phyloP scores from a whole-genome alignment of 176 grass and related monocot species.

The Saccharum officinarum region DNA sequence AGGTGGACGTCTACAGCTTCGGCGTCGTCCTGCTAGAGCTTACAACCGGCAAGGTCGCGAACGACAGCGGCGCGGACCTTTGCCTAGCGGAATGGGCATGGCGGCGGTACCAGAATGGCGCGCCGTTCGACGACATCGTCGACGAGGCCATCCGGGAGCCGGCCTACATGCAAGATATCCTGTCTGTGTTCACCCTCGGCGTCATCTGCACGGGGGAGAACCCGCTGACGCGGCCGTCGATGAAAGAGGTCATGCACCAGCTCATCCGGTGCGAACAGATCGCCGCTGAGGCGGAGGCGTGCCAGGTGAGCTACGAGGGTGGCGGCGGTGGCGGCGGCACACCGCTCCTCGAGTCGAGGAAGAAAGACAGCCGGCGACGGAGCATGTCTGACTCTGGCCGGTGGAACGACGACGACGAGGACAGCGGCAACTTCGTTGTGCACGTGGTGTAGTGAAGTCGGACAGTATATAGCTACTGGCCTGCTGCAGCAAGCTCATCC shows the following conservation, averaged over 20 bases:
- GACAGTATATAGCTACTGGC: background rate
- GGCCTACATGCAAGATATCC: constrained; percentile 29
- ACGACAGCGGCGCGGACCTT: constrained; percentile 42
- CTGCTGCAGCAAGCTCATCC: background rate
- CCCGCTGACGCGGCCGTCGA: constrained; percentile 55
- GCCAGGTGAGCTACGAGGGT: background rate
- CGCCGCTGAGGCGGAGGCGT: constrained; percentile 9
- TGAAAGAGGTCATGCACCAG: constrained; percentile 61
- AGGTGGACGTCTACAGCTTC: constrained; percentile 89
- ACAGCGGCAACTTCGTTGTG: constrained; percentile 52
- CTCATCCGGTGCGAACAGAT: constrained; percentile 41
- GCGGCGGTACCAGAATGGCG: constrained; percentile 49
- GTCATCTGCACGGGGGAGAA: constrained; percentile 64
- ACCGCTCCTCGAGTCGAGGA: constrained; percentile 36
- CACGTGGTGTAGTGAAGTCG: constrained; percentile 18
- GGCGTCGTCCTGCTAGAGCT: constrained; percentile 86
- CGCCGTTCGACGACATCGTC: constrained; percentile 40
- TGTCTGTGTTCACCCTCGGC: constrained; percentile 62
- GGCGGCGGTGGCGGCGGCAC: constrained; percentile 16
- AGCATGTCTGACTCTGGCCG: constrained; percentile 16
- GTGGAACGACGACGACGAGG: constrained; percentile 29
- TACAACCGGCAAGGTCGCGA: constrained; percentile 49
- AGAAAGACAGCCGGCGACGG: constrained; percentile 39
- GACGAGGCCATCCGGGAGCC: constrained; percentile 45
- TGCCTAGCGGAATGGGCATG: constrained; percentile 84